phyloP scores from a whole-genome alignment of 2,329 filamentous ascomycete genomes.

The Venturia carpophila region DNA sequence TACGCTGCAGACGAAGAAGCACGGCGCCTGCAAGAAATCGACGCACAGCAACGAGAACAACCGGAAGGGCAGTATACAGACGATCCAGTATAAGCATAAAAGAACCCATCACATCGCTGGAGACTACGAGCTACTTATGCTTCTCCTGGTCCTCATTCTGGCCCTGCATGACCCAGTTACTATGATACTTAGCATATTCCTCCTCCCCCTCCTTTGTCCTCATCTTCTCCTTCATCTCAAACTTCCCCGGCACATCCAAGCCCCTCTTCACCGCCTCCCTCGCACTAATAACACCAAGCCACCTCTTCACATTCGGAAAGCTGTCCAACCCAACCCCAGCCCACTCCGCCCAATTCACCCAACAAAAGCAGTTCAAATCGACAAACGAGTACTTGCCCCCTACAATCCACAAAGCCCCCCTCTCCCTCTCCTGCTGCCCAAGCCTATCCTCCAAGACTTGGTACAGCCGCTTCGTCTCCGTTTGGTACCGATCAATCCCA shows the following conservation, averaged over 20 bases:
- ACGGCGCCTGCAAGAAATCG: conserved; percentile 15
- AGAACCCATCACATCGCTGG: neutral
- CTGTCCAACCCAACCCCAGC: conserved; percentile 28
- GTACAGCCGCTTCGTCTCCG: conserved; percentile 42
- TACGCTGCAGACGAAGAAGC: conserved; percentile 77
- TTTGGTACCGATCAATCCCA: conserved; percentile 39
- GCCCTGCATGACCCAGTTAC: conserved; percentile 32
- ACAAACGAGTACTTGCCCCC: conserved; percentile 42
- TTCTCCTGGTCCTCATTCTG: conserved; percentile 34
- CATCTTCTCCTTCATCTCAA: conserved; percentile 49
- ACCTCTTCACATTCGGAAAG: conserved; percentile 27
- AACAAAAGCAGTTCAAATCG: conserved; percentile 59
- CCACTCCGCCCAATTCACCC: conserved; percentile 50
- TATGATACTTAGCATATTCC: conserved; percentile 35
- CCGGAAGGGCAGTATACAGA: conserved; percentile 5
- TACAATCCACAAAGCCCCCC: conserved; percentile 36
- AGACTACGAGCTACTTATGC: conserved; percentile 24
- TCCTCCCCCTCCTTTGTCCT: conserved; percentile 53
- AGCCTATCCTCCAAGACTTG: conserved; percentile 29
- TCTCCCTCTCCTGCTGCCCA: conserved; percentile 21
- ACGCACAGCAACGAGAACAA: neutral
- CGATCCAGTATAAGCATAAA: conserved; percentile 13
- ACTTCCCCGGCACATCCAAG: conserved; percentile 30
- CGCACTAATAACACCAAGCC: conserved; percentile 29
- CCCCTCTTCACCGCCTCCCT: conserved; percentile 29